Evolutionary conservation across 208 protist genomes (phyloP).

Genomic region (Eutreptiella sp.): DNA sequence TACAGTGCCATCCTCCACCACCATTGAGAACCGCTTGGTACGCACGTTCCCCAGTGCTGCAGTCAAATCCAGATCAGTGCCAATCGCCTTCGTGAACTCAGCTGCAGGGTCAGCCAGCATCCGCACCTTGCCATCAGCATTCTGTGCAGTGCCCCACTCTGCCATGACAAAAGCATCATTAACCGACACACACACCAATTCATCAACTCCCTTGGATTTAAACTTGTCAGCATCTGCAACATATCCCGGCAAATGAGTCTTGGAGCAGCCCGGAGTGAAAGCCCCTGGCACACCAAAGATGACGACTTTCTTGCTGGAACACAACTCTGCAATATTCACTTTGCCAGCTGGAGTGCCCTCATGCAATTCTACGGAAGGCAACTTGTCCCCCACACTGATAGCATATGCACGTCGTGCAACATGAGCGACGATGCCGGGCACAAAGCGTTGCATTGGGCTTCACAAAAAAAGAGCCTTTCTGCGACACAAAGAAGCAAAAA

Average conservation of each 20-base stretch:
- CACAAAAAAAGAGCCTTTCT: no score
- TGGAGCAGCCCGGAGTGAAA: constrained; percentile 36
- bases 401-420: no score
- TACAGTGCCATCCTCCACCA: constrained; percentile 26
- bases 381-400: constrained; percentile 15
- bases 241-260: constrained; percentile 34
- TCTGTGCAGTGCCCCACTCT: constrained; percentile 15
- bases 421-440: no score
- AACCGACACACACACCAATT: constrained; percentile 31
- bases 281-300: constrained; percentile 37
- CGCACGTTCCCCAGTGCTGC: constrained; percentile 5
- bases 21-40: constrained; percentile 7
- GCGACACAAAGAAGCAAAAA: no score
- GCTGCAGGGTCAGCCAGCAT: constrained; percentile 25
- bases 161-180: constrained; percentile 38
- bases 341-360: not conserved
- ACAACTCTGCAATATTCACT: constrained; percentile 22
- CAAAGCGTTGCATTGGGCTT: no score
- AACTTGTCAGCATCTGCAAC: constrained; percentile 27
- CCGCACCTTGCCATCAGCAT: constrained; percentile 26
- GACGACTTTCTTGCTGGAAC: constrained; percentile 29
- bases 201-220: constrained; percentile 29
- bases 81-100: constrained; percentile 29
- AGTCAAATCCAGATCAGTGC: constrained; percentile 11
- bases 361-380: constrained; percentile 5